Evolutionary conservation across 2,329 filamentous ascomycete species (phyloP).

Genomic region (Colletotrichum sp.): DNA sequence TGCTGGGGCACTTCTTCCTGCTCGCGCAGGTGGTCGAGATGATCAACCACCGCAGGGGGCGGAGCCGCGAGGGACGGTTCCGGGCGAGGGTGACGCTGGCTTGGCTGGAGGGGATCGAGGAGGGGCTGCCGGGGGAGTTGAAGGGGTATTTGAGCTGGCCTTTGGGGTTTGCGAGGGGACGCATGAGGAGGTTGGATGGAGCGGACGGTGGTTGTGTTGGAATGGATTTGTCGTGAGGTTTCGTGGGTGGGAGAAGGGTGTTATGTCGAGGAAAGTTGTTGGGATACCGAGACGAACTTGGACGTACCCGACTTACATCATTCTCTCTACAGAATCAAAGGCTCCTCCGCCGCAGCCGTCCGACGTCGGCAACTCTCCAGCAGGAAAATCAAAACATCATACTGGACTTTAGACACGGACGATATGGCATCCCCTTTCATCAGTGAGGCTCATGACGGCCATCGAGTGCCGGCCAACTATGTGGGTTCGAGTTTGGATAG

Average conservation of each 20-base stretch:
- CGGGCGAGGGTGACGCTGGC: constrained; percentile 35
- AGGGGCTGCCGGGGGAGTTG: constrained; percentile 33
- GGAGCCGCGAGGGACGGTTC: constrained; percentile 23
- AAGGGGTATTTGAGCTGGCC: constrained; percentile 37
- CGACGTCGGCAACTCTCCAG: background rate
- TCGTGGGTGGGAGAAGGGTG: background rate
- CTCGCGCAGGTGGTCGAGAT: constrained; percentile 30
- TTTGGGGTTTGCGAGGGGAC: constrained; percentile 25
- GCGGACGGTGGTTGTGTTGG: fast-evolving
- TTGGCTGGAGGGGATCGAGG: constrained; percentile 42
- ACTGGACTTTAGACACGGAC: background rate
- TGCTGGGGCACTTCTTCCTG: constrained; percentile 42
- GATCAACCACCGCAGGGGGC: background rate
- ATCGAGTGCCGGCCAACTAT: background rate
- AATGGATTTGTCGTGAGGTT: background rate
- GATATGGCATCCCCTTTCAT: background rate
- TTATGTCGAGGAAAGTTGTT: fast-evolving
- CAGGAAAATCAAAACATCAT: background rate
- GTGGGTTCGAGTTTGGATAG: fast-evolving
- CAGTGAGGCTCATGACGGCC: background rate
- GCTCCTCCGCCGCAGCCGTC: background rate
- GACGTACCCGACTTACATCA: background rate
- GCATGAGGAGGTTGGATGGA: background rate
- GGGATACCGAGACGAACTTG: background rate
- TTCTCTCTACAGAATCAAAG: background rate